A percentile compares a stretch with the other conserved stretches of the same genome.
Evolutionary conservation across 148 eudicot species (phyloP).

Genomic region (Hydrangea macrophylla): DNA sequence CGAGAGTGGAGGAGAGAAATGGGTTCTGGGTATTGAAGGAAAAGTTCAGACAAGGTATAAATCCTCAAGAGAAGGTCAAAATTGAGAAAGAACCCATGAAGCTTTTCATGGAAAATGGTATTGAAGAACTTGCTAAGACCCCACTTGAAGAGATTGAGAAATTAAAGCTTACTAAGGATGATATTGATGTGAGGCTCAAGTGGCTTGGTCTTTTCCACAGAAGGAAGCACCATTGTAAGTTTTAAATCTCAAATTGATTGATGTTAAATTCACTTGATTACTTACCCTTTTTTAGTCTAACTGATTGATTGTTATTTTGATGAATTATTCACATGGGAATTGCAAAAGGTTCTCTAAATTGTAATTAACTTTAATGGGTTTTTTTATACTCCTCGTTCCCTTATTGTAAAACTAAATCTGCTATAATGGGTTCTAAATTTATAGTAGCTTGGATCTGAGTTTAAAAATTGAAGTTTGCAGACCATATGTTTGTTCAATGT

Average conservation of each 20-base stretch:
- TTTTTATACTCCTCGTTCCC: too few relatives aligned
- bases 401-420: too few relatives aligned
- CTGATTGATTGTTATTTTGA: neutral
- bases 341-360: too few relatives aligned
- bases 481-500: too few relatives aligned
- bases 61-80: constrained; percentile 83
- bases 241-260: neutral
- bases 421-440: too few relatives aligned
- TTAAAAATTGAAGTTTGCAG: too few relatives aligned
- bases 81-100: constrained; percentile 88
- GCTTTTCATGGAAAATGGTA: constrained; percentile 59
- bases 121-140: constrained; percentile 55
- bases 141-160: constrained; percentile 74
- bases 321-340: neutral
- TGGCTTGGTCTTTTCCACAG: constrained; percentile 96
- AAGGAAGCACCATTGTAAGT: constrained; percentile 91
- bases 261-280: neutral
- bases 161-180: constrained; percentile 65
- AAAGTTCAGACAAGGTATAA: constrained; percentile 77
- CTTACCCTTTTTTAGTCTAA: neutral
- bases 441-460: too few relatives aligned
- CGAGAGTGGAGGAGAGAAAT: constrained; percentile 72
- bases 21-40: constrained; percentile 84
- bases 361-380: too few relatives aligned
- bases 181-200: constrained; percentile 85